phyloP scores from a whole-genome alignment of 1,139 yeast genomes.

The Blastobotrys indianensis region DNA sequence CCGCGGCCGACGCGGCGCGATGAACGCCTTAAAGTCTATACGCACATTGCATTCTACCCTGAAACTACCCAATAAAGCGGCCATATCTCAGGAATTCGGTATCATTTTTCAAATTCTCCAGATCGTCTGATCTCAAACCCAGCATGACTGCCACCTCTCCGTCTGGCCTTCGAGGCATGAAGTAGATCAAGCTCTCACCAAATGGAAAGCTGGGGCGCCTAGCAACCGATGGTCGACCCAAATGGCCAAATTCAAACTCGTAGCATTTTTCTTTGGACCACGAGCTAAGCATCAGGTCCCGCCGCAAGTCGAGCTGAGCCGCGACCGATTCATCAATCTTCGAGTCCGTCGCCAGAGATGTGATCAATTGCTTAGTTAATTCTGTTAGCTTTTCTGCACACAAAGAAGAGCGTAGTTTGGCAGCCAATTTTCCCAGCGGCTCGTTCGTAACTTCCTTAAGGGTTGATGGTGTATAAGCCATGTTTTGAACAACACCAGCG shows the following conservation, averaged over 20 bases:
- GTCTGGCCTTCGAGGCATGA: constrained; percentile 15
- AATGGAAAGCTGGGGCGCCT: constrained; percentile 17
- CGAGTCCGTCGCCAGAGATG: constrained; percentile 5
- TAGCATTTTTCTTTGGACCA: constrained; percentile 16
- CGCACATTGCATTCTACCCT: no score
- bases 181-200: constrained; percentile 16
- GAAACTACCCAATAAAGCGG: no score
- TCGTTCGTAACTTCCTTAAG: constrained; percentile 5
- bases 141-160: constrained; percentile 14
- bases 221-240: constrained; percentile 17
- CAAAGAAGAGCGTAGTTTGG: constrained; percentile 12
- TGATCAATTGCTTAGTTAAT: background rate
- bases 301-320: constrained; percentile 8
- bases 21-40: no score
- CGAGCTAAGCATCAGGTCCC: constrained; percentile 18
- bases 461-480: constrained; percentile 12
- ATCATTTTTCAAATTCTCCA: constrained; percentile 9
- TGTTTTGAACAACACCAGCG: constrained; percentile 17
- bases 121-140: constrained; percentile 15
- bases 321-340: constrained; percentile 6
- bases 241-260: constrained; percentile 16
- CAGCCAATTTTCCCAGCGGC: constrained; percentile 16
- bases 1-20: no score
- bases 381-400: constrained; percentile 15
- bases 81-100: no score